phyloP scores from a whole-genome alignment of 371 early-diverging fungal genomes.

The Rhizopus arrhizus region DNA sequence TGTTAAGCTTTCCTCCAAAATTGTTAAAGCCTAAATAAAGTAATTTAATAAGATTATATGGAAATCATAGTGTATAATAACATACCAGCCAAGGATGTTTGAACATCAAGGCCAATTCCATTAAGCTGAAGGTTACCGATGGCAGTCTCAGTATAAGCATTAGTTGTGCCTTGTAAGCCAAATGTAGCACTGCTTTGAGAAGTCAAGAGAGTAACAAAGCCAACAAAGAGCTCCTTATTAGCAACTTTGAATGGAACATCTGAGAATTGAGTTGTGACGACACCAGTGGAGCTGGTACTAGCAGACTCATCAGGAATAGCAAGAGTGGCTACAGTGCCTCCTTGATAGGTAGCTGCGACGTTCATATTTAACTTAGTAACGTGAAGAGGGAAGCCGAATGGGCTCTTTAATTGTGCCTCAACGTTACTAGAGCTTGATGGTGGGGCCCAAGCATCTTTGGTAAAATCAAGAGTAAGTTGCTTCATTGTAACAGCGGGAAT shows the following conservation, averaged over 20 bases:
- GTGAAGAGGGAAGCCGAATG: constrained; percentile 62
- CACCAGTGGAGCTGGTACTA: constrained; percentile 40
- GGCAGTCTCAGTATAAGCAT: constrained; percentile 55
- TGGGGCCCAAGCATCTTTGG: constrained; percentile 52
- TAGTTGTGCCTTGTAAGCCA: constrained; percentile 53
- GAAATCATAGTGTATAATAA: constrained; percentile 1
- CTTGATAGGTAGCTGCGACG: constrained; percentile 35
- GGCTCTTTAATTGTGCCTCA: constrained; percentile 54
- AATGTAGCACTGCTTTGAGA: constrained; percentile 41
- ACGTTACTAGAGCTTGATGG: constrained; percentile 51
- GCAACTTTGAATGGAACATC: constrained; percentile 51
- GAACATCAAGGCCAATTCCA: constrained; percentile 52
- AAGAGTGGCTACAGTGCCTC: constrained; percentile 46
- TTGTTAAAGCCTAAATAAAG: constrained; percentile 40
- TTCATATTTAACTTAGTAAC: constrained; percentile 53
- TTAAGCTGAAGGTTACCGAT: constrained; percentile 54
- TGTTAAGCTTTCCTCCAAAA: constrained; percentile 46
- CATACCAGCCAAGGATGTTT: constrained; percentile 52
- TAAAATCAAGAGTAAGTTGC: constrained; percentile 56
- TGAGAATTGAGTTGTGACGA: constrained; percentile 52
- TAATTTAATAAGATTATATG: background rate
- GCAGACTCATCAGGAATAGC: constrained; percentile 53
- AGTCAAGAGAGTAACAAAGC: constrained; percentile 54
- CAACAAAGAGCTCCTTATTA: constrained; percentile 41
- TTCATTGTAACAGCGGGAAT: constrained; percentile 52